Conservation (phyloP, 2,329 filamentous ascomycete genomes). For the Elsinoe fawcettii region DNA sequence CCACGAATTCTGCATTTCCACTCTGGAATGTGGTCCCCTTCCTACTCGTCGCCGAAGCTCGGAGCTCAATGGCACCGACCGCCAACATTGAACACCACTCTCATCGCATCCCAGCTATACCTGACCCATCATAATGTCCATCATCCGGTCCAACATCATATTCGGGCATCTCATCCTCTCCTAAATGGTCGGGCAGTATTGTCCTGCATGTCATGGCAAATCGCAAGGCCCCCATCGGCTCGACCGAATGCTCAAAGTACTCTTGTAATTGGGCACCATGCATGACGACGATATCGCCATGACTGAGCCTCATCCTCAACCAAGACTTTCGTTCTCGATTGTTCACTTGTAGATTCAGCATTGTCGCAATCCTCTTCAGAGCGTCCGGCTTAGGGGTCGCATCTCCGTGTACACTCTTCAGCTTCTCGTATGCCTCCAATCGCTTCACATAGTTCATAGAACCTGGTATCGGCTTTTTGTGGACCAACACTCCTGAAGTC, state of each 20-base stretch:
- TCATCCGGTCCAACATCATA: constrained; percentile 33
- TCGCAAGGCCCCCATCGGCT: constrained; percentile 43
- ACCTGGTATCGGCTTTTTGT: constrained; percentile 24
- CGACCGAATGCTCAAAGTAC: constrained; percentile 53
- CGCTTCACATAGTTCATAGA: constrained; percentile 31
- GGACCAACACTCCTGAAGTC: constrained; percentile 1
- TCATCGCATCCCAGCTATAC: constrained; percentile 13
- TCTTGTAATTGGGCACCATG: constrained; percentile 52
- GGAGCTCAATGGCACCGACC: no score
- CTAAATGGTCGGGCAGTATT: constrained; percentile 41
- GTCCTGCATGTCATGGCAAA: constrained; percentile 52
- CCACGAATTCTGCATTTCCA: not conserved
- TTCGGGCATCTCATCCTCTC: constrained; percentile 30
- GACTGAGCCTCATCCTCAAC: constrained; percentile 37
- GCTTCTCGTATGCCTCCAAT: constrained; percentile 25
- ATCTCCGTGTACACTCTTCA: constrained; percentile 19
- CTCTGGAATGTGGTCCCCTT: not conserved
- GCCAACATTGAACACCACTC: not conserved
- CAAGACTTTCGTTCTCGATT: constrained; percentile 8
- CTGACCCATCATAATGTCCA: constrained; percentile 31
- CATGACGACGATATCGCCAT: constrained; percentile 61
- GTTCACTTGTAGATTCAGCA: constrained; percentile 30
- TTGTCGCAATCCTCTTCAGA: constrained; percentile 29
- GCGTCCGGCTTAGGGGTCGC: constrained; percentile 15
- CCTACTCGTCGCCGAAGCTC: not conserved